A percentile compares a stretch with the other conserved stretches of the same genome.
Evolutionary conservation across 768 basidiomycete species (phyloP).

Genomic region (Epithele typhae): DNA sequence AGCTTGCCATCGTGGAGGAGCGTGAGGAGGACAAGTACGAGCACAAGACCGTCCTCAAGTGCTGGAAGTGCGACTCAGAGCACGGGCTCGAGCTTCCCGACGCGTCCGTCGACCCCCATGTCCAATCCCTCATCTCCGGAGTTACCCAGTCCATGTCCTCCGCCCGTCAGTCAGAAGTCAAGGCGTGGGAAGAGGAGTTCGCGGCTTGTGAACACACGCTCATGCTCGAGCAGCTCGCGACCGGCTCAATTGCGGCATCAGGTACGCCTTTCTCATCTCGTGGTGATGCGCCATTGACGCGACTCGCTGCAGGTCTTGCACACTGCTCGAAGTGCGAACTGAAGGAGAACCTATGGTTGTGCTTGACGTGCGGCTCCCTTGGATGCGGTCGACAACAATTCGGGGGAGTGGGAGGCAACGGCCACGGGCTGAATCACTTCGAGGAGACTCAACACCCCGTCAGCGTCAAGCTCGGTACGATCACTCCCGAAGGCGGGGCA

Average conservation of each 20-base stretch:
- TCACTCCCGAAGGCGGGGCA: conserved; percentile 90
- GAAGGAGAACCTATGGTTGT: conserved; percentile 93
- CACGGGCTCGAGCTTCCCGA: conserved; percentile 44
- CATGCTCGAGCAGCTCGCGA: conserved; percentile 45
- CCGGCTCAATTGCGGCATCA: conserved; percentile 46
- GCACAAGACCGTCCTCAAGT: conserved; percentile 56
- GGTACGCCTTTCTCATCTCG: conserved; percentile 34
- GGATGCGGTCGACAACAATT: conserved; percentile 87
- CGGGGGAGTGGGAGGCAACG: conserved; percentile 80
- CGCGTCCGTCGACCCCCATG: conserved; percentile 36
- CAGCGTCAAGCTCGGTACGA: conserved; percentile 92
- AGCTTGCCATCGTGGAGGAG: conserved; percentile 84
- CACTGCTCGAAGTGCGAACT: conserved; percentile 82
- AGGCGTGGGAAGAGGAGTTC: conserved; percentile 98
- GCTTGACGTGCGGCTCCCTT: conserved; percentile 84
- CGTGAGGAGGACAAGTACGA: conserved; percentile 89
- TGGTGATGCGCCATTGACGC: too few species aligned
- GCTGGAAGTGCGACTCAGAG: conserved; percentile 66
- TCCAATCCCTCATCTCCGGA: conserved; percentile 53
- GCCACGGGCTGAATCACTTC: conserved; percentile 83
- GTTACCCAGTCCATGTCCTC: conserved; percentile 83
- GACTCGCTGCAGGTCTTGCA: conserved; percentile 53
- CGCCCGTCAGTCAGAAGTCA: conserved; percentile 88
- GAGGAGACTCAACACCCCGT: conserved; percentile 68
- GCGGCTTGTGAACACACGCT: conserved; percentile 78